Evolutionary conservation across 164 flowering plant species (phyloP), one percentile per base, ranked within the genome.

Genomic region (Magnolia kwangsiensis): DNA sequence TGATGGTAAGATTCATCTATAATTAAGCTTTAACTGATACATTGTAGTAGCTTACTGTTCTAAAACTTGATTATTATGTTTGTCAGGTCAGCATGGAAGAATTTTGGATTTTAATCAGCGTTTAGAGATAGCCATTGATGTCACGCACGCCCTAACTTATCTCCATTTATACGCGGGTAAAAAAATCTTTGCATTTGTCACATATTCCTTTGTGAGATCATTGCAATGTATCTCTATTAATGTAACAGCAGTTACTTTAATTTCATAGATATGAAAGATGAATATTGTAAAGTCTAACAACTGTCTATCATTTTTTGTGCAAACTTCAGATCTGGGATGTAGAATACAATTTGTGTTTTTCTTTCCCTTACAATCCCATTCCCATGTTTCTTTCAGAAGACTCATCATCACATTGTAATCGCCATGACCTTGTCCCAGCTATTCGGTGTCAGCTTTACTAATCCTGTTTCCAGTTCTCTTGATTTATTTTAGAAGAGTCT

Each of bases 81-180:
- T 82, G 81, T 79, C 90, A 96, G 99, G 97, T 82, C 79, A 78
- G 67, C 89, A 80, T 71, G 97, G 92, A 27, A 92, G 76, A 80
- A 83, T 86, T 61, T 82, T 96, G 85, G 99, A 96, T 84, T 96
- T 96, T 78, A 87, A 85, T 79, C 98, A 91, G 74, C 86, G 99
- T 61, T 89, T 96, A 67, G 98, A 92, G 82, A 91, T 96, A 45
- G 78, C 95, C 63, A 94, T 96, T 78, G 98, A 94, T 79, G 81
- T 96, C 76, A 91, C 97, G 73, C 98, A 94, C 86, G 99, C 87
- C 45, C 77, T 96, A 31, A 91, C 99, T 18, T 92, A 96, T 83
- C 98, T 96, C 76, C 99, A 83, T 78, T 67, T 83, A 16, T 94
- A 94, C 80, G 82, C 94, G 78, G 98, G 98, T 94, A 67, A 83